These are phyloP conservation scores for Bromus sterilis DNA, from an alignment of 176 grass and related monocot genomes.

Conservation along the genomic window DNA sequence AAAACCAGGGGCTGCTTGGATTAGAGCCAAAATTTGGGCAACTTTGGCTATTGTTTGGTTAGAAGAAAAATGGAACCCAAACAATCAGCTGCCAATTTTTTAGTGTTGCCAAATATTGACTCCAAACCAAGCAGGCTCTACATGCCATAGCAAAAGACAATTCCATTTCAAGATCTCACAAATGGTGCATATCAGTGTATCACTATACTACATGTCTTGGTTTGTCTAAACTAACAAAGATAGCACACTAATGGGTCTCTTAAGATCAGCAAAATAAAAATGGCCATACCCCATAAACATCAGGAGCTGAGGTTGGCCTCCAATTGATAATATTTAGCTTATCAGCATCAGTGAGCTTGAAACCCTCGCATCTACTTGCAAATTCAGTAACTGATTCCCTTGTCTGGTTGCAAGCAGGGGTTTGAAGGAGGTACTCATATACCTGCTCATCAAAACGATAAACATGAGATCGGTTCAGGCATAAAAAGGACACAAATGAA, in stretches of 20 bases:
- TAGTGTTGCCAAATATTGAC: too few relatives aligned
- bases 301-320: constrained; percentile 39
- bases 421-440: constrained; percentile 58
- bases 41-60: too few relatives aligned
- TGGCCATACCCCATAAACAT: constrained; percentile 37
- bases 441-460: constrained; percentile 24
- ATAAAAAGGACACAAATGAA: not conserved
- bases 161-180: not conserved
- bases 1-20: not conserved
- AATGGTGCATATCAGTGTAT: not conserved
- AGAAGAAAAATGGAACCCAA: too few relatives aligned
- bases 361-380: constrained; percentile 45
- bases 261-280: constrained; percentile 8
- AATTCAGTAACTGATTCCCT: constrained; percentile 62
- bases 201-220: not conserved
- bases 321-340: constrained; percentile 75
- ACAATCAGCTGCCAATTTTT: too few relatives aligned
- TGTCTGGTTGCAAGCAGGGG: constrained; percentile 60
- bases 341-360: constrained; percentile 62
- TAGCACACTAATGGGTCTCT: not conserved
- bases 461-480: not conserved
- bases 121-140: too few relatives aligned
- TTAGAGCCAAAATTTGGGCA: too few relatives aligned
- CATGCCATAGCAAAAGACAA: not conserved
- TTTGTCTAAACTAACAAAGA: not conserved